Evolutionary conservation across 805 yeast species (phyloP).

Genomic region (Spathaspora girioi): DNA sequence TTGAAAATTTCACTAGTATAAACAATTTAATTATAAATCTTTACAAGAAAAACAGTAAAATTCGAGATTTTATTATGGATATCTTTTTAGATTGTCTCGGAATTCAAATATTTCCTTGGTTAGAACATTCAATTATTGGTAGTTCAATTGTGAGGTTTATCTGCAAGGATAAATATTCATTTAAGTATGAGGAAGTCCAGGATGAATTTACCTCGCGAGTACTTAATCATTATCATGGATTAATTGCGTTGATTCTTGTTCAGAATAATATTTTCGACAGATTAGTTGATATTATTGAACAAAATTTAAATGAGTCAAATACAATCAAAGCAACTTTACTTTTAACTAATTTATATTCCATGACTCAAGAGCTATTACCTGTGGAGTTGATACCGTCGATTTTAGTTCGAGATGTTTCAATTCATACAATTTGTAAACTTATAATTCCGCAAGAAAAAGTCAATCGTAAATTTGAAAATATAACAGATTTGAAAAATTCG

Average conservation of each 20-base stretch:
- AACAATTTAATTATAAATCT: conserved; percentile 60
- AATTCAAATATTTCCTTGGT: conserved; percentile 57
- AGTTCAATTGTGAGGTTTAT: conserved; percentile 12
- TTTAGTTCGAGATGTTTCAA: conserved; percentile 17
- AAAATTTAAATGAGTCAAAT: conserved; percentile 41
- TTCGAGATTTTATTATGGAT: conserved; percentile 66
- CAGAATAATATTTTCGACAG: conserved; percentile 46
- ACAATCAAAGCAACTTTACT: conserved; percentile 60
- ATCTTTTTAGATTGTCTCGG: conserved; percentile 65
- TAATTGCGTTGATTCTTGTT: conserved; percentile 54
- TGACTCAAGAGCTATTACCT: conserved; percentile 56
- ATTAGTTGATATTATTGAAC: conserved; percentile 41
- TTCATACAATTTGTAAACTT: conserved; percentile 43
- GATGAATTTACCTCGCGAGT: conserved; percentile 17
- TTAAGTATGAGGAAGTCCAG: conserved; percentile 10
- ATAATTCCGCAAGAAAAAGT: conserved; percentile 34
- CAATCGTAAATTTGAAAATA: neutral
- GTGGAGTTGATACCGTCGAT: conserved; percentile 28
- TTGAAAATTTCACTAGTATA: conserved; percentile 53
- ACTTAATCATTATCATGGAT: conserved; percentile 63
- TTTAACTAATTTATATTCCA: conserved; percentile 55
- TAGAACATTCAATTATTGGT: conserved; percentile 20
- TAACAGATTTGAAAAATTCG: conserved; percentile 16
- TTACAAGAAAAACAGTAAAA: conserved; percentile 45
- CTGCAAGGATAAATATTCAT: conserved; percentile 3